phyloP scores from a whole-genome alignment of 2,329 filamentous ascomycete species.

The Fusarium citri region DNA sequence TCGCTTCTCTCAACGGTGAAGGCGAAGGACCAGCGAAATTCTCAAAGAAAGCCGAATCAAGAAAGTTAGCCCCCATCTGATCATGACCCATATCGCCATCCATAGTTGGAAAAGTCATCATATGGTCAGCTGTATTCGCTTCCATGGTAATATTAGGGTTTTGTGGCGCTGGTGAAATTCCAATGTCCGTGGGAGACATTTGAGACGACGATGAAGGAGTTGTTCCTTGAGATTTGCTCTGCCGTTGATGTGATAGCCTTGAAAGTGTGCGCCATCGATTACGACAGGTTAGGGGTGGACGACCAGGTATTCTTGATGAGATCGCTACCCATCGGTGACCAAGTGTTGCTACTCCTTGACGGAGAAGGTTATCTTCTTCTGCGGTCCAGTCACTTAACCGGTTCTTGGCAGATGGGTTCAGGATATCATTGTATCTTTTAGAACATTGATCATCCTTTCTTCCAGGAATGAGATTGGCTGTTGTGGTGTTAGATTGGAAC shows the following conservation, averaged over 20 bases:
- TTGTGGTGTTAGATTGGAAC: neutral
- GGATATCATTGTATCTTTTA: slow-evolving; percentile 48
- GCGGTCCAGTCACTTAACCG: slow-evolving; percentile 44
- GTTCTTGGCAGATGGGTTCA: slow-evolving; percentile 44
- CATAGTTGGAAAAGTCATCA: slow-evolving; percentile 19
- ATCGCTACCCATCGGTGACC: slow-evolving; percentile 48
- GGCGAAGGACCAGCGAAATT: slow-evolving; percentile 35
- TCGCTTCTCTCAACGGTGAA: slow-evolving; percentile 12
- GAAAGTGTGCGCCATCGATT: slow-evolving; percentile 46
- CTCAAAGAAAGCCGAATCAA: slow-evolving; percentile 40
- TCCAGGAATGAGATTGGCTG: slow-evolving; percentile 46
- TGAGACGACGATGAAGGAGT: slow-evolving; percentile 39
- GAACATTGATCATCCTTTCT: slow-evolving; percentile 49
- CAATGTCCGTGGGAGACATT: slow-evolving; percentile 32
- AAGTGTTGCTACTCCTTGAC: slow-evolving; percentile 41
- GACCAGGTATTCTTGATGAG: slow-evolving; percentile 41
- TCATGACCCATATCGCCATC: slow-evolving; percentile 23
- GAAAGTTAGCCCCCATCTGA: slow-evolving; percentile 23
- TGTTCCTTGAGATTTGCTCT: slow-evolving; percentile 33
- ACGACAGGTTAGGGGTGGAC: slow-evolving; percentile 47
- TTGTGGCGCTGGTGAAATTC: slow-evolving; percentile 33
- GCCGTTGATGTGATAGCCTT: slow-evolving; percentile 21
- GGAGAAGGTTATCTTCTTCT: slow-evolving; percentile 42
- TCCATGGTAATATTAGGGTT: slow-evolving; percentile 10
- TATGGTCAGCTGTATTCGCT: neutral